Percentiles rank a stretch among this genome's conserved stretches.
phyloP scores from a whole-genome alignment of 371 early-diverging fungal genomes.

The Mortierella sp. region DNA sequence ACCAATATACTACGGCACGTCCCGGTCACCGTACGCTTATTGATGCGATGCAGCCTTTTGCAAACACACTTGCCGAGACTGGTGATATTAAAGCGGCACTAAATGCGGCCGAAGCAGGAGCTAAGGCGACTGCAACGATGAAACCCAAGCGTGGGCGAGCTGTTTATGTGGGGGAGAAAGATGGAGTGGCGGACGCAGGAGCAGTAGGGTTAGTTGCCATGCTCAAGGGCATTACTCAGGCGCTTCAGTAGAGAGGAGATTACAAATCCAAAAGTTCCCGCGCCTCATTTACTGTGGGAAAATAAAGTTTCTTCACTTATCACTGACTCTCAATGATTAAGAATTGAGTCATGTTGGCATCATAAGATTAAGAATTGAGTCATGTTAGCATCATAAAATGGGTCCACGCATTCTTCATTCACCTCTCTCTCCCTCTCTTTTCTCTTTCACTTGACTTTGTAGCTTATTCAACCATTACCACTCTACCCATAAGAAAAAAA shows the following conservation, averaged over 20 bases:
- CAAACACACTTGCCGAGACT: constrained; percentile 58
- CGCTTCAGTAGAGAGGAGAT: constrained; percentile 5
- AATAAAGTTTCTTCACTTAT: background rate
- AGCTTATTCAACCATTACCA: too few relatives aligned
- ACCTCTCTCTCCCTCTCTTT: too few relatives aligned
- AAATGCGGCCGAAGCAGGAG: constrained; percentile 68
- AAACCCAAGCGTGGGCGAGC: constrained; percentile 78
- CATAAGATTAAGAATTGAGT: too few relatives aligned
- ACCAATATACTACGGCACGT: constrained; percentile 78
- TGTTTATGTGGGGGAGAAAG: constrained; percentile 73
- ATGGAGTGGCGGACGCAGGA: constrained; percentile 77
- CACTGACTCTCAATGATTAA: background rate
- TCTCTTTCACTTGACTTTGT: too few relatives aligned
- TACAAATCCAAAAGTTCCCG: background rate
- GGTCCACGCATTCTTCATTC: too few relatives aligned
- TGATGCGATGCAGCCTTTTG: constrained; percentile 82
- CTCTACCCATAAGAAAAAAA: background rate
- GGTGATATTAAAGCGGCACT: constrained; percentile 60
- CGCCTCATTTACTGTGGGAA: background rate
- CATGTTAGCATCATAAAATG: too few relatives aligned
- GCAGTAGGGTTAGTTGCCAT: constrained; percentile 75
- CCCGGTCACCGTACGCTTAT: constrained; percentile 86
- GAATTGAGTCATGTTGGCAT: too few relatives aligned
- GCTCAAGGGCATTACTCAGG: constrained; percentile 61
- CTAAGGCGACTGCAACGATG: constrained; percentile 68